phyloP scores from a whole-genome alignment of 1,284 basidiomycete species.

The Cystobasidium sp. region DNA sequence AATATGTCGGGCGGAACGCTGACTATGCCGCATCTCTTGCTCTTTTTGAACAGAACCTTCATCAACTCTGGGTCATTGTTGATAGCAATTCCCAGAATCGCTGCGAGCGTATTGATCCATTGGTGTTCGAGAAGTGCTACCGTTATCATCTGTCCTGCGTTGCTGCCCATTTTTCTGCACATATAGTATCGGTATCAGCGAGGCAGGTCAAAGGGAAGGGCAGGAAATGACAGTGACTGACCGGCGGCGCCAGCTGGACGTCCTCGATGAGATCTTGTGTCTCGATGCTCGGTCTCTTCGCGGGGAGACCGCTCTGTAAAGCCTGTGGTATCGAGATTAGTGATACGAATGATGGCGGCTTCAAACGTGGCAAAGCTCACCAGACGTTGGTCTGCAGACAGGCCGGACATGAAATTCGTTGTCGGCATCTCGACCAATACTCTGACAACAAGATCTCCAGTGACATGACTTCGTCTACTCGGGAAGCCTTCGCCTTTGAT shows the following conservation, averaged over 20 bases:
- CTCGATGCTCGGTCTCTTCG: constrained; percentile 71
- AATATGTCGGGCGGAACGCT: no score
- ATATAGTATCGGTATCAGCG: background rate
- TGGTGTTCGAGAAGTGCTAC: background rate
- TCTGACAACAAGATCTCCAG: constrained; percentile 79
- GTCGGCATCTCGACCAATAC: constrained; percentile 84
- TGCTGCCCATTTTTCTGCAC: background rate
- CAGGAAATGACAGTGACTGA: background rate
- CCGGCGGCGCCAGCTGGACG: constrained; percentile 62
- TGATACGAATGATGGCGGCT: constrained; percentile 22
- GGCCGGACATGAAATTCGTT: constrained; percentile 66
- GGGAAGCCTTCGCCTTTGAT: constrained; percentile 81
- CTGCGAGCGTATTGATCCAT: background rate
- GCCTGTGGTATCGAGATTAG: constrained; percentile 60
- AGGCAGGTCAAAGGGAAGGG: background rate
- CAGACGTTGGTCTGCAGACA: constrained; percentile 64
- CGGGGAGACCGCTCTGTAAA: constrained; percentile 69
- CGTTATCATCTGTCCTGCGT: background rate
- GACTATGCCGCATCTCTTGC: no score
- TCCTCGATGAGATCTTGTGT: constrained; percentile 72
- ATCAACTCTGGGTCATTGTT: background rate
- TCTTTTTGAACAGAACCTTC: background rate
- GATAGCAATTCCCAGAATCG: background rate
- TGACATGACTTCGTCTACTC: constrained; percentile 68
- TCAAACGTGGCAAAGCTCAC: constrained; percentile 21